phyloP scores from a whole-genome alignment of 805 yeast genomes.

The Kodamaea leandrae region DNA sequence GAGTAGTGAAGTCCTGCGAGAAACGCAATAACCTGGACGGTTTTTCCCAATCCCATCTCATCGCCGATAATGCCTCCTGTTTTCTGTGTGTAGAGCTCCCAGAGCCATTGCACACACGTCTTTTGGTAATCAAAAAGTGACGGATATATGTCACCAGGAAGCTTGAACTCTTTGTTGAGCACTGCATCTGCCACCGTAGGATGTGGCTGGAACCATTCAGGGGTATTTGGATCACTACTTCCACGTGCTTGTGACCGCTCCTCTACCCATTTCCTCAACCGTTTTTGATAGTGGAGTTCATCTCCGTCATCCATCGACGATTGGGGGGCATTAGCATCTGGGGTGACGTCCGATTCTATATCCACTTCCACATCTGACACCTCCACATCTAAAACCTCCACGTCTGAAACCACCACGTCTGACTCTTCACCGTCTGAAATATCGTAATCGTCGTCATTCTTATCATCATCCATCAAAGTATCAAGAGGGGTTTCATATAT shows the following conservation, averaged over 20 bases:
- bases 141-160: conserved; percentile 91
- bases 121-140: conserved; percentile 89
- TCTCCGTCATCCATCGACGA: conserved; percentile 72
- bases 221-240: conserved; percentile 19
- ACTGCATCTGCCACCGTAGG: conserved; percentile 75
- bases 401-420: not conserved
- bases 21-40: conserved; percentile 88
- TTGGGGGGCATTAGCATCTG: not conserved
- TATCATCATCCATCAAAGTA: too few relatives aligned
- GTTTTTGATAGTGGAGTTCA: conserved; percentile 55
- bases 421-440: not conserved
- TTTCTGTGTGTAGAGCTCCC: conserved; percentile 85
- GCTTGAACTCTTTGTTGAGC: conserved; percentile 61
- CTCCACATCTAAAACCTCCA: not conserved
- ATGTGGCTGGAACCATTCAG: conserved; percentile 74
- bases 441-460: not conserved
- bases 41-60: conserved; percentile 97
- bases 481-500: too few relatives aligned
- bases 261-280: conserved; percentile 60
- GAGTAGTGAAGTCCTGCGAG: conserved; percentile 89
- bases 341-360: conserved; percentile 23
- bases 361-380: not conserved
- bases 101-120: conserved; percentile 96
- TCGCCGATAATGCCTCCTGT: conserved; percentile 97
- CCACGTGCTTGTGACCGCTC: conserved; percentile 47